A percentile compares a stretch with the other conserved stretches of the same genome.
These are phyloP conservation scores for Kodamaea derodonti DNA, from an alignment of 1,139 yeast genomes.

Conservation along the genomic window DNA sequence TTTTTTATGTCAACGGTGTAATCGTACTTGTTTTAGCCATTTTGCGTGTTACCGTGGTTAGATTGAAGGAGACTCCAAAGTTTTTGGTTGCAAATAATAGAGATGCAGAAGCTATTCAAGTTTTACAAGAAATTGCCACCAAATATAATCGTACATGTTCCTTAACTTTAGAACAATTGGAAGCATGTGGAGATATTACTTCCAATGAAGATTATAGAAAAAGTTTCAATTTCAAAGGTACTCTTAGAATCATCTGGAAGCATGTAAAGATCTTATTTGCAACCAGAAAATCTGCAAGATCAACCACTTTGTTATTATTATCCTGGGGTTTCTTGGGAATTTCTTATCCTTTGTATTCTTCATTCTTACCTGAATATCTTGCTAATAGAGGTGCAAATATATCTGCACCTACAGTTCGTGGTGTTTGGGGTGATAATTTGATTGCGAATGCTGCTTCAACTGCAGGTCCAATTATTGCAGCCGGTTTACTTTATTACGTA, in stretches of 20 bases:
- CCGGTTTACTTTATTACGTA: slow-evolving; percentile 8
- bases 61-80: slow-evolving; percentile 32
- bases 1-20: slow-evolving; percentile 29
- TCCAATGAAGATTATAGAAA: slow-evolving; percentile 15
- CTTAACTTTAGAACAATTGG: slow-evolving; percentile 25
- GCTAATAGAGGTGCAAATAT: slow-evolving; percentile 34
- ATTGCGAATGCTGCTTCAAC: slow-evolving; percentile 10
- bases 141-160: slow-evolving; percentile 26
- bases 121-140: slow-evolving; percentile 23
- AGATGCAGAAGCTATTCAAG: slow-evolving; percentile 30
- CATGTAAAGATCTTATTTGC: slow-evolving; percentile 26
- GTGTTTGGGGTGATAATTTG: slow-evolving; percentile 10
- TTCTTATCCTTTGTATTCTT: slow-evolving; percentile 30
- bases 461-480: slow-evolving; percentile 13
- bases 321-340: slow-evolving; percentile 34
- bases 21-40: slow-evolving; percentile 27
- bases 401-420: slow-evolving; percentile 16
- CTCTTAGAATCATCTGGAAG: slow-evolving; percentile 15
- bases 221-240: slow-evolving; percentile 7
- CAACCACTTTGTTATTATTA: slow-evolving; percentile 22
- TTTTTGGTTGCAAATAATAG: slow-evolving; percentile 29
- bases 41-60: slow-evolving; percentile 26
- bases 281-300: slow-evolving; percentile 19
- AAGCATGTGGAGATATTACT: slow-evolving; percentile 22
- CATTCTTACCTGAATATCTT: slow-evolving; percentile 31